Percentiles rank a stretch among this genome's conserved stretches.
These are phyloP conservation scores for Fusarium paranaense DNA, from an alignment of 2,329 filamentous ascomycete genomes.

Conservation along the genomic window DNA sequence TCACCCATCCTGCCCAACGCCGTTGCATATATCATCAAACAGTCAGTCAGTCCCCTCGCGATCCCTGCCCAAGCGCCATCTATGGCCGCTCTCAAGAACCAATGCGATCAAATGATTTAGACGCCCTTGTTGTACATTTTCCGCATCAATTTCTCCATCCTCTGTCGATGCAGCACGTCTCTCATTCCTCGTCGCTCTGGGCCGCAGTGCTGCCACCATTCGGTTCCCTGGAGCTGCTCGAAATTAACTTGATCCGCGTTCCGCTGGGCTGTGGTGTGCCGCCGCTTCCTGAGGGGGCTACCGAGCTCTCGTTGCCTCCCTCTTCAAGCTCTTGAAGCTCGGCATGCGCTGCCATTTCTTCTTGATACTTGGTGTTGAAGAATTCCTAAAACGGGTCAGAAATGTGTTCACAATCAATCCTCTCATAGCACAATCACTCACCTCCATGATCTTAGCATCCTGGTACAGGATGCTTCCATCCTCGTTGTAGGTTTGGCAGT, in stretches of 20 bases:
- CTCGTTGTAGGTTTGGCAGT: slow-evolving; percentile 96
- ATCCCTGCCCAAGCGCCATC: slow-evolving; percentile 24
- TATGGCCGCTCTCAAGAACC: slow-evolving; percentile 14
- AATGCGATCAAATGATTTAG: not conserved
- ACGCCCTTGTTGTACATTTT: slow-evolving; percentile 3
- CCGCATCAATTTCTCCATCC: slow-evolving; percentile 9
- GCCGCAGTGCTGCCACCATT: slow-evolving; percentile 55
- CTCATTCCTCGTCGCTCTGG: slow-evolving; percentile 67
- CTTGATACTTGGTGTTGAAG: slow-evolving; percentile 65
- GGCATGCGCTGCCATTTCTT: slow-evolving; percentile 64
- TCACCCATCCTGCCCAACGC: slow-evolving; percentile 45
- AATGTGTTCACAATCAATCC: not conserved
- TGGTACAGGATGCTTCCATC: slow-evolving; percentile 91
- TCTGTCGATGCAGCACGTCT: slow-evolving; percentile 5
- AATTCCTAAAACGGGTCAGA: slow-evolving; percentile 63
- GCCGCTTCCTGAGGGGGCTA: slow-evolving; percentile 66
- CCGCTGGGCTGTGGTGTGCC: slow-evolving; percentile 74
- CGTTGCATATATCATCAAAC: slow-evolving; percentile 49
- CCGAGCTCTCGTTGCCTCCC: slow-evolving; percentile 52
- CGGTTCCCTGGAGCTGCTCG: slow-evolving; percentile 52
- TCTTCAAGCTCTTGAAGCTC: slow-evolving; percentile 69
- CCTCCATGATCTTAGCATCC: slow-evolving; percentile 93
- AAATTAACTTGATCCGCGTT: slow-evolving; percentile 78
- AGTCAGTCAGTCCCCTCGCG: slow-evolving; percentile 42
- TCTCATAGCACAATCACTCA: slow-evolving; percentile 51